phyloP scores from a whole-genome alignment of 257 asterid genomes.

The Gynochthodes officinalis region DNA sequence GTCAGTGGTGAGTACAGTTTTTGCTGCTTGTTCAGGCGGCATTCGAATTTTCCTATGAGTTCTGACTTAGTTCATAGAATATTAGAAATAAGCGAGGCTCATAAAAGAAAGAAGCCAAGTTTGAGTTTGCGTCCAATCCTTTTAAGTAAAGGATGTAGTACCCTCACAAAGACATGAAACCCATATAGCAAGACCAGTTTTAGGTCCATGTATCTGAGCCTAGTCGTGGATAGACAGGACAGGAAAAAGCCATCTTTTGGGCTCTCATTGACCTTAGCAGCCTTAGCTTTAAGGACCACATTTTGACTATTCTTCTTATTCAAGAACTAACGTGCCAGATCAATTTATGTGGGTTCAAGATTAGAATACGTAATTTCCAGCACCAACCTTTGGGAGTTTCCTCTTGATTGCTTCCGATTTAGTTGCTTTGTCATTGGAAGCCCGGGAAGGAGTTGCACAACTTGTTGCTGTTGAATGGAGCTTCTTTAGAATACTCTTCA shows the following conservation, averaged over 20 bases:
- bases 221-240: background rate
- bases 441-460: slow-evolving; percentile 34
- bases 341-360: slow-evolving; percentile 2
- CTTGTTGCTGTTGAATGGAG: slow-evolving; percentile 36
- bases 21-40: slow-evolving; percentile 1
- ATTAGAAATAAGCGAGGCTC: background rate
- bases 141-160: background rate
- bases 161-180: background rate
- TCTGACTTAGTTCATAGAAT: background rate
- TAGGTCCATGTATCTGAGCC: background rate
- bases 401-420: slow-evolving; percentile 42
- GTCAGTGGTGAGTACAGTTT: background rate
- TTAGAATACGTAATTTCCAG: background rate
- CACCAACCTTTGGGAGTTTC: slow-evolving; percentile 69
- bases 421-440: slow-evolving; percentile 38
- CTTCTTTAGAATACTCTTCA: slow-evolving; percentile 66
- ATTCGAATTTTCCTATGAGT: background rate
- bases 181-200: background rate
- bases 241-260: background rate
- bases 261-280: background rate
- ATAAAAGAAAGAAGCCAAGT: background rate
- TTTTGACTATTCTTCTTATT: background rate
- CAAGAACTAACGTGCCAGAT: background rate
- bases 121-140: background rate
- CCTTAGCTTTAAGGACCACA: slow-evolving; percentile 2